Evolutionary conservation across 2,329 filamentous ascomycete species (phyloP).

Genomic region (Cladorrhinum sp.): DNA sequence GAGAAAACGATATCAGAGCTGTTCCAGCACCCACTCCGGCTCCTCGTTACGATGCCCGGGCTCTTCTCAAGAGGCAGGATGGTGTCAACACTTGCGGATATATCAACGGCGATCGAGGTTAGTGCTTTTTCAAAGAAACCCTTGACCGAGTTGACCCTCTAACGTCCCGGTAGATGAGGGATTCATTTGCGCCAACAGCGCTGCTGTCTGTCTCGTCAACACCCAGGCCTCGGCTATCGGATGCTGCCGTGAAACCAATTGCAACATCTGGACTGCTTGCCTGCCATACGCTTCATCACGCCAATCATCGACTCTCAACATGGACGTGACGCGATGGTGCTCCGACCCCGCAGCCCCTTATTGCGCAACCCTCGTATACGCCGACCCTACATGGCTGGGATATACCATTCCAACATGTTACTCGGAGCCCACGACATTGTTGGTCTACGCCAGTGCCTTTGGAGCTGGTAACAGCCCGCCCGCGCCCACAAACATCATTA

Average conservation of each 20-base stretch:
- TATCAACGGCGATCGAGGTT: constrained; percentile 2
- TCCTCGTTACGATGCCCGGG: constrained; percentile 1
- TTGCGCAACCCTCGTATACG: constrained; percentile 17
- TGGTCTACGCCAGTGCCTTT: constrained; percentile 8
- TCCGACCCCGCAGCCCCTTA: constrained; percentile 13
- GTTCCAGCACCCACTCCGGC: constrained; percentile 6
- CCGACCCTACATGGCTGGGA: constrained; percentile 9
- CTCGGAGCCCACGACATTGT: neutral
- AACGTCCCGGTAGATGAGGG: neutral
- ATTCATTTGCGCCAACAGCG: constrained; percentile 2
- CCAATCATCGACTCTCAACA: constrained; percentile 6
- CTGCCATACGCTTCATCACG: constrained; percentile 14
- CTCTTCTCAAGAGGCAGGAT: constrained; percentile 6
- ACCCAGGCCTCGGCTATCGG: constrained; percentile 13
- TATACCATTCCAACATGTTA: constrained; percentile 20
- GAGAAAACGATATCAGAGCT: neutral
- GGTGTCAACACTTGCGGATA: constrained; percentile 19
- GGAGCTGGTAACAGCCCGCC: neutral
- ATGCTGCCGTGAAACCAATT: constrained; percentile 17
- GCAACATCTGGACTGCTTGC: constrained; percentile 20
- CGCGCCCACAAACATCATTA: no score
- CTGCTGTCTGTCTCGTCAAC: constrained; percentile 16
- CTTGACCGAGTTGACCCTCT: neutral
- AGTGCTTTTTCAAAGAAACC: neutral
- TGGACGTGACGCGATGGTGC: constrained; percentile 19